phyloP scores from a whole-genome alignment of 208 protist genomes.

The Crithidia mellificae region DNA sequence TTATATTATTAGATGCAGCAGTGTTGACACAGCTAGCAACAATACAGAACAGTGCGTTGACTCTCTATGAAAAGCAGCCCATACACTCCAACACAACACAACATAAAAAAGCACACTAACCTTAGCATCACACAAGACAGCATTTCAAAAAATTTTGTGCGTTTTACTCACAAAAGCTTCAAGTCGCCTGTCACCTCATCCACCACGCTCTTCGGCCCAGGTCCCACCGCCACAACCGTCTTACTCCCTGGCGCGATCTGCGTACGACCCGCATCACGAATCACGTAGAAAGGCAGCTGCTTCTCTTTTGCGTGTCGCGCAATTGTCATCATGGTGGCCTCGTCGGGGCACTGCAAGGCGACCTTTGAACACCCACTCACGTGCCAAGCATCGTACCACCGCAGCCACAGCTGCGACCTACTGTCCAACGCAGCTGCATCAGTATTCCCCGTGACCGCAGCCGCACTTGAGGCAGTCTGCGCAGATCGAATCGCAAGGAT shows the following conservation, averaged over 20 bases:
- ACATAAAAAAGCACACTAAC: no score
- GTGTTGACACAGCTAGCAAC: no score
- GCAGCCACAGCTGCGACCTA: constrained; percentile 35
- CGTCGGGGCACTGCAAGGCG: constrained; percentile 72
- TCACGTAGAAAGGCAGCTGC: constrained; percentile 69
- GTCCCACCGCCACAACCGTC: constrained; percentile 91
- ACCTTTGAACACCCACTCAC: constrained; percentile 78
- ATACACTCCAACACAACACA: no score
- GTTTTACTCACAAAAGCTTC: constrained; percentile 92
- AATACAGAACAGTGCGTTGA: no score
- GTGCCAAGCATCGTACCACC: constrained; percentile 80
- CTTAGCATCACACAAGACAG: no score
- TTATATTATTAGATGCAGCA: no score
- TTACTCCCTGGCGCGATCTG: constrained; percentile 91
- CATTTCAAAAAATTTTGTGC: no score
- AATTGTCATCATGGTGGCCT: constrained; percentile 67
- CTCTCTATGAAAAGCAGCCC: no score
- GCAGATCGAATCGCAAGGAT: constrained; percentile 28
- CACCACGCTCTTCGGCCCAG: constrained; percentile 73
- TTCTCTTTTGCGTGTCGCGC: constrained; percentile 39
- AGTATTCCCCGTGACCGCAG: background rate
- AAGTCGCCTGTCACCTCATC: constrained; percentile 88
- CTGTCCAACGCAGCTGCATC: background rate
- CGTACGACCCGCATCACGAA: constrained; percentile 93
- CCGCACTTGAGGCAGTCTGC: background rate